Conservation (phyloP, 139 green algal species). For the Chlorella sp. region DNA sequence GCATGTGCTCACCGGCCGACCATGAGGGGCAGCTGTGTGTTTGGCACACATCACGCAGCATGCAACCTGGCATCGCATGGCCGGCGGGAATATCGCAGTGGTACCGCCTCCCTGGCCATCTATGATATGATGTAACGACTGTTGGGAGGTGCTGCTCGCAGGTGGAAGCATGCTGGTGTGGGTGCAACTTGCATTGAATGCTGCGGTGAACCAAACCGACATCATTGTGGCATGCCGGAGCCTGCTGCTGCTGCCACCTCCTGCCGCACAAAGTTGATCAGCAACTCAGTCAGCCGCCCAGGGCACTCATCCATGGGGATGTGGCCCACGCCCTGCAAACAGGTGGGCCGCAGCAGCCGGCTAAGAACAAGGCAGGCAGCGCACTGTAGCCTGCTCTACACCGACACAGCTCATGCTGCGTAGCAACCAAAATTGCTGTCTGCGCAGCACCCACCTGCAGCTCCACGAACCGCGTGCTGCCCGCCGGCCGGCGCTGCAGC, state of each 20-base stretch:
- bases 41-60: too few relatives aligned
- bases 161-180: too few relatives aligned
- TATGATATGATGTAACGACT: too few relatives aligned
- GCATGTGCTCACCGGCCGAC: conserved; percentile 19
- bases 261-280: conserved; percentile 37
- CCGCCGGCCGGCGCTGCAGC: conserved; percentile 4
- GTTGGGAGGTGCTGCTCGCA: too few relatives aligned
- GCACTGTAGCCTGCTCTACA: background rate
- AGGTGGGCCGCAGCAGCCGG: too few relatives aligned
- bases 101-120: too few relatives aligned
- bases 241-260: background rate
- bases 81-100: too few relatives aligned
- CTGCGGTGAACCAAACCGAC: too few relatives aligned
- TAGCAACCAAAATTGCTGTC: background rate
- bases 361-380: background rate
- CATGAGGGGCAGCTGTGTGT: too few relatives aligned
- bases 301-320: conserved; percentile 40
- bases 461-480: conserved; percentile 3
- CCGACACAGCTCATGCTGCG: background rate
- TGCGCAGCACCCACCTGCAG: background rate
- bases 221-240: too few relatives aligned
- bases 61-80: too few relatives aligned
- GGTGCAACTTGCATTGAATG: too few relatives aligned
- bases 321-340: conserved; percentile 22
- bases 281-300: conserved; percentile 11